Percentiles rank a stretch among this genome's conserved stretches.
Conservation (phyloP, 2,329 filamentous ascomycete genomes). For the Aspergillus vadensis region DNA sequence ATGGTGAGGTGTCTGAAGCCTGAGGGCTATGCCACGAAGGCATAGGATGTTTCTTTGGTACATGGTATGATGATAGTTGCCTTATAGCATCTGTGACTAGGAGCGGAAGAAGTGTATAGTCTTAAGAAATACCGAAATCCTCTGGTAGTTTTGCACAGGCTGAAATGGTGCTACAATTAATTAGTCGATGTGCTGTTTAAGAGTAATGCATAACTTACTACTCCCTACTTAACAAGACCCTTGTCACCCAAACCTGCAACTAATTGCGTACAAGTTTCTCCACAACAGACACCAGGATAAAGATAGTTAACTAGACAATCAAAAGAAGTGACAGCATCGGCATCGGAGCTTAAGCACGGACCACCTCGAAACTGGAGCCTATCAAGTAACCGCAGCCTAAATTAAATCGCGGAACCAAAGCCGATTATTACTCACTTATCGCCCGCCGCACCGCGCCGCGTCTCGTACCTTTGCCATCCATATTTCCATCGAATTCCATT, state of each 20-base stretch:
- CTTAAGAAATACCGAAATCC: not conserved
- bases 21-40: not conserved
- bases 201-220: not conserved
- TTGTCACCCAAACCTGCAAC: no score
- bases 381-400: no score
- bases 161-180: not conserved
- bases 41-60: not conserved
- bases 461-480: not conserved
- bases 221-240: not conserved
- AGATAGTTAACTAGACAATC: not conserved
- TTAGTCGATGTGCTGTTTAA: not conserved
- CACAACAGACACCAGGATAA: no score
- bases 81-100: not conserved
- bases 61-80: not conserved
- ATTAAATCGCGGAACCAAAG: not conserved
- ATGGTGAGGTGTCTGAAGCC: not conserved
- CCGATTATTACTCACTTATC: no score
- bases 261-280: no score
- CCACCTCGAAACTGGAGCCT: slow-evolving; percentile 16
- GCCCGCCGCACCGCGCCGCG: not conserved
- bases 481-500: not conserved
- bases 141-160: not conserved
- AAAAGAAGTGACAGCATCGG: slow-evolving; percentile 1
- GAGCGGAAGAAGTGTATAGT: not conserved
- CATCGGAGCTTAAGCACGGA: slow-evolving; percentile 32